Conservation (phyloP, 306 rosid species). For the Nissolia schottii region DNA sequence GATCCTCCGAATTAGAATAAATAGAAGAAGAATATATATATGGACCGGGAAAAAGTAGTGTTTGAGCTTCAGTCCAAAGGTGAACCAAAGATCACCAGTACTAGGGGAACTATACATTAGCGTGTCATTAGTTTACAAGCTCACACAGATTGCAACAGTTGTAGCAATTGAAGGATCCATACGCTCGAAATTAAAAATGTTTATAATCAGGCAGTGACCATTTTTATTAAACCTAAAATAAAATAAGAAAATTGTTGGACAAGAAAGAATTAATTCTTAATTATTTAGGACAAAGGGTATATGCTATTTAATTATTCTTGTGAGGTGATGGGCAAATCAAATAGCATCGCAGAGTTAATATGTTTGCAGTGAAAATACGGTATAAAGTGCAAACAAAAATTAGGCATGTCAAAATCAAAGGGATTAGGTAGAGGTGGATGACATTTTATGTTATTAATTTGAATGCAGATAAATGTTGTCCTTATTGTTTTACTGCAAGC, state of each 20-base stretch:
- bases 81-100: no score
- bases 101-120: no score
- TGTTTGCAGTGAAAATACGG: slow-evolving; percentile 2
- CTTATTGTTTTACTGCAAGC: neutral
- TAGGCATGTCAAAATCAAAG: slow-evolving; percentile 27
- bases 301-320: slow-evolving; percentile 15
- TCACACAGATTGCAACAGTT: neutral
- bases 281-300: slow-evolving; percentile 7
- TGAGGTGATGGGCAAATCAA: slow-evolving; percentile 34
- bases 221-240: neutral
- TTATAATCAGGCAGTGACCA: neutral
- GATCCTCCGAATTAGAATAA: no score
- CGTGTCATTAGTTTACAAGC: neutral
- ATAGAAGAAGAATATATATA: no score
- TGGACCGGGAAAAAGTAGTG: no score
- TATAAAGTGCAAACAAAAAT: slow-evolving; percentile 4
- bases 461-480: neutral
- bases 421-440: slow-evolving; percentile 33
- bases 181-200: neutral
- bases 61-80: no score
- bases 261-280: neutral
- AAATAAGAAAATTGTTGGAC: neutral
- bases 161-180: neutral
- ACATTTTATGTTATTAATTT: slow-evolving; percentile 2
- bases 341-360: slow-evolving; percentile 33